A percentile compares a stretch with the other conserved stretches of the same genome.
Conservation (phyloP, 73 alveolate genomes). For the Paramecium octaurelia region DNA sequence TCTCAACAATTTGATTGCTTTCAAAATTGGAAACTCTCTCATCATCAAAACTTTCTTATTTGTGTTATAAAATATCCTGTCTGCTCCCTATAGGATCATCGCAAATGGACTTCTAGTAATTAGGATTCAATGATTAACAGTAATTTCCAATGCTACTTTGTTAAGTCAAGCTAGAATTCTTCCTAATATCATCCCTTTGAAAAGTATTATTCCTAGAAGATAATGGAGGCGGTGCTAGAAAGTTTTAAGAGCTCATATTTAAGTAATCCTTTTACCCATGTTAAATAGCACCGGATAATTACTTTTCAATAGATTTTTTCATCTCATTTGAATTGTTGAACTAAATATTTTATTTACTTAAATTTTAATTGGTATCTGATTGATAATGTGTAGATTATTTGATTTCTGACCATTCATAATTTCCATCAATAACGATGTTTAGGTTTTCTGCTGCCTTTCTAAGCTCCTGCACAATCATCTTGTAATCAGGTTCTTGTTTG, state of each 20-base stretch:
- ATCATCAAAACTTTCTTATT: neutral
- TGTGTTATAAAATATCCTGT: neutral
- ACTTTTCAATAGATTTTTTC: conserved; percentile 39
- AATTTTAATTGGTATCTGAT: neutral
- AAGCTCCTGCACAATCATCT: conserved; percentile 58
- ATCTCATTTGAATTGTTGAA: neutral
- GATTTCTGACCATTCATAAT: conserved; percentile 71
- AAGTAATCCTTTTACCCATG: neutral
- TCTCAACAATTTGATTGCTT: neutral
- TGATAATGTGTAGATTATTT: conserved; percentile 28
- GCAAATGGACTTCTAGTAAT: neutral
- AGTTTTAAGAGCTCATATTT: neutral
- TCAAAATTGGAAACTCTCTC: neutral
- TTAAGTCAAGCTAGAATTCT: neutral
- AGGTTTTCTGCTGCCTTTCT: conserved; percentile 32
- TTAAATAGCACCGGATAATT: neutral
- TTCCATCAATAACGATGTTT: conserved; percentile 61
- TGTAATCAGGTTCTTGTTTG: conserved; percentile 67
- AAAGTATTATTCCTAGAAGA: neutral
- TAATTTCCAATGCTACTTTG: neutral
- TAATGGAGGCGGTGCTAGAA: conserved; percentile 31
- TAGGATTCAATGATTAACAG: conserved; percentile 12
- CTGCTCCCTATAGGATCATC: neutral
- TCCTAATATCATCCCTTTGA: conserved; percentile 6
- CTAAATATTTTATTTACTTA: neutral